Base-by-base conservation (phyloP, 257 asterid species). In the Gentiana dahurica region DNA sequence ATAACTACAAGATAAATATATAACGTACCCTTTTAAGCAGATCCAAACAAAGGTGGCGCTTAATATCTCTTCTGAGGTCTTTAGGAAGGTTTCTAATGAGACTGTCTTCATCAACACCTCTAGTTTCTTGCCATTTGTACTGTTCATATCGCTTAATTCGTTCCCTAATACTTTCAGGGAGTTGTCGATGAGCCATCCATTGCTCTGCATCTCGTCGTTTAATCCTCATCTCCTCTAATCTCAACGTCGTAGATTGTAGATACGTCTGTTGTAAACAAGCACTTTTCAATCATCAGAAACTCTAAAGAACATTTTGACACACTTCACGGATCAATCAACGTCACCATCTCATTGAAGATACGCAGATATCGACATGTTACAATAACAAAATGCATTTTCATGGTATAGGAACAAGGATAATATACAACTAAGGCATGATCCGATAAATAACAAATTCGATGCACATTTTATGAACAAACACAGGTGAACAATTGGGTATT, bases 151-250 rank as follows among this genome's bases (percentile, higher is more conserved):
- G 75, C 77, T 94, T 81, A 64, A 91, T 87, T 52, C 98, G 84
- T 72, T 75, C 88, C 74, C 81, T 74, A 59, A 91, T 62, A 68
- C 59, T 76, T 12, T 91, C 95, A 3, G 98, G 97, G 60, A 91
- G 98, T 65, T 87, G 69, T 32, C 97, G 95, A 60, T 91, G 97
- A 49, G 97, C 67, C 98, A 91, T 91, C 97, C 97, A 87, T 65
- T 91, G 98, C 72, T 91, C 97, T 1, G 97, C 95, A 72, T 91
- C 98, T 59, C 97, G 90, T 70, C 95, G 76, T 77, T 91, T 91
- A 62, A 91, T 95, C 74, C 98, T 77, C 98, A 91, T 91, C 73
- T 91, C 95, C 83, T 91, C 98, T 48, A 91, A 73, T 65, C 98
- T 76, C 62, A 82, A 57, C 4, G 97, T 91, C 11, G 98, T 83